These are phyloP conservation scores for Talaromyces verruculosus DNA, from an alignment of 2,329 filamentous ascomycete genomes.

Conservation along the genomic window DNA sequence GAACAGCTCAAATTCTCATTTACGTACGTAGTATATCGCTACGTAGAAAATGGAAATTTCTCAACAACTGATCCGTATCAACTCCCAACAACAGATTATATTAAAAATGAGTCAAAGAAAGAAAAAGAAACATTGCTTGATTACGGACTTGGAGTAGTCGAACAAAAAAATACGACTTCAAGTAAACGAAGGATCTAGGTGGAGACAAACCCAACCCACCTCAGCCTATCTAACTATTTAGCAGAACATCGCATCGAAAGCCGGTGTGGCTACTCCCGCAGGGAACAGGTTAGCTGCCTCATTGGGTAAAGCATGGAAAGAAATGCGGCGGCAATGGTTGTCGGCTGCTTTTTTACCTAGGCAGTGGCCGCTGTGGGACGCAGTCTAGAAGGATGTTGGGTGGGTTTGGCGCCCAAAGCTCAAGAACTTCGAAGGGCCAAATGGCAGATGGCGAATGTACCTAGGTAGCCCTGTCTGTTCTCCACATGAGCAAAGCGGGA, in stretches of 20 bases:
- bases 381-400: neutral
- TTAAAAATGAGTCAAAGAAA: neutral
- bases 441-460: neutral
- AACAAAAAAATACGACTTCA: neutral
- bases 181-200: neutral
- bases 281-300: neutral
- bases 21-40: neutral
- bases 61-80: neutral
- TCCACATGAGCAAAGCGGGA: neutral
- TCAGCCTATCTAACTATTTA: neutral
- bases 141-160: neutral
- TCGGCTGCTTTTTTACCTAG: neutral
- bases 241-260: neutral
- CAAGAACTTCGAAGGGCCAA: neutral
- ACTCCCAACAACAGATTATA: neutral
- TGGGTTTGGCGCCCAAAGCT: neutral
- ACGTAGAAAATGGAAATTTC: neutral
- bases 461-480: neutral
- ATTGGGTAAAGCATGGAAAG: constrained; percentile 5
- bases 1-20: neutral
- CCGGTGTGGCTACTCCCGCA: neutral
- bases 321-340: neutral
- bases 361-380: neutral
- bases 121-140: neutral
- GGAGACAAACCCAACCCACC: neutral